These are phyloP conservation scores for Diatrype stigma DNA, from an alignment of 2,329 filamentous ascomycete species.

Conservation along the genomic window DNA sequence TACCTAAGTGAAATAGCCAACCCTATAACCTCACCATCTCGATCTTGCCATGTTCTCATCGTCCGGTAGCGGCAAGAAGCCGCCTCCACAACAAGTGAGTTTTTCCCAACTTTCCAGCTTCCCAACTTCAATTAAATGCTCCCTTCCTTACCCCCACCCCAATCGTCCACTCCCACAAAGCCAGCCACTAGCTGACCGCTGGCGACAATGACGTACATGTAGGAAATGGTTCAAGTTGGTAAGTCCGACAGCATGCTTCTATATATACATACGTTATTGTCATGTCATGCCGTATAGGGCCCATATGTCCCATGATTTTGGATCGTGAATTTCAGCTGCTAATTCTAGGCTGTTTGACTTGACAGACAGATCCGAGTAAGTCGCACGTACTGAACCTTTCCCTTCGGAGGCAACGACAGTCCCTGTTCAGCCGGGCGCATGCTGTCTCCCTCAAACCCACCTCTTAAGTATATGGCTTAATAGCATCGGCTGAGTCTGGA, in stretches of 20 bases:
- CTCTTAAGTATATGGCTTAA: slow-evolving; percentile 3
- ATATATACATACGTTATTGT: neutral
- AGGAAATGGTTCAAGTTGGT: slow-evolving; percentile 99
- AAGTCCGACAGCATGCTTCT: slow-evolving; percentile 32
- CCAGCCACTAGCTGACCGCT: slow-evolving; percentile 7
- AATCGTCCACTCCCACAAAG: slow-evolving; percentile 22
- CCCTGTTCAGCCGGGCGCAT: no score
- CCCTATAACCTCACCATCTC: neutral
- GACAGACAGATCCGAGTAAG: slow-evolving; percentile 61
- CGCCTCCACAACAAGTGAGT: slow-evolving; percentile 62
- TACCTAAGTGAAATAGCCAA: neutral
- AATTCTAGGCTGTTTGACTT: slow-evolving; percentile 2
- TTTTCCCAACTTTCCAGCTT: slow-evolving; percentile 9
- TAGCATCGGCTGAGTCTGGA: slow-evolving; percentile 8
- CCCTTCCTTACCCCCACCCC: slow-evolving; percentile 8
- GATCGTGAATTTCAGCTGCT: neutral
- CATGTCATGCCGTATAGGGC: neutral
- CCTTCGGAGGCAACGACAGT: no score
- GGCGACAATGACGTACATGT: slow-evolving; percentile 35
- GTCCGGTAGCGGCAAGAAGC: slow-evolving; percentile 64
- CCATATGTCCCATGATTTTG: no score
- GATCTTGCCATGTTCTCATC: slow-evolving; percentile 57
- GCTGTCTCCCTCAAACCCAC: slow-evolving; percentile 2
- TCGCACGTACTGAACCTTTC: slow-evolving; percentile 14
- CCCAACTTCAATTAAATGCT: slow-evolving; percentile 1